Evolutionary conservation across 192 early-diverging fungal genomes (phyloP).

Genomic region (Dissophora ornata): DNA sequence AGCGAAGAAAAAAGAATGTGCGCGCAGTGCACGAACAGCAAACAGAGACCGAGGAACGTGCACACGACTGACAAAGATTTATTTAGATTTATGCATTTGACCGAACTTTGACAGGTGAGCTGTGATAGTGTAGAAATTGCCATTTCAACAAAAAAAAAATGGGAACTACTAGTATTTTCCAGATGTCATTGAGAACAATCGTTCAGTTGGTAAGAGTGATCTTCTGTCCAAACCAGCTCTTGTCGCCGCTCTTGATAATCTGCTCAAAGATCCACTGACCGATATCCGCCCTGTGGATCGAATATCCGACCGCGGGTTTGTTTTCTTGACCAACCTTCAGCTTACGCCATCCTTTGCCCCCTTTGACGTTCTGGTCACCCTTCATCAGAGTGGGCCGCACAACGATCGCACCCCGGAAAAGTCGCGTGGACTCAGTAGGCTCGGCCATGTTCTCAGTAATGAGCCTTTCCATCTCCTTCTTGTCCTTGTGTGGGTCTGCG

Average conservation of each 20-base stretch:
- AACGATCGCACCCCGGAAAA: constrained; percentile 25
- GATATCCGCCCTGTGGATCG: constrained; percentile 23
- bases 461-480: constrained; percentile 44
- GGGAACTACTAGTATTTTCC: no score
- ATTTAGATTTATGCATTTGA: no score
- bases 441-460: neutral
- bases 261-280: constrained; percentile 43
- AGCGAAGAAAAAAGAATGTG: no score
- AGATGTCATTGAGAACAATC: no score
- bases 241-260: constrained; percentile 10
- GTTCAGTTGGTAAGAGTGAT: constrained; percentile 23
- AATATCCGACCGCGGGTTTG: constrained; percentile 28
- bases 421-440: neutral
- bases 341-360: constrained; percentile 28
- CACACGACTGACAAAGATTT: no score
- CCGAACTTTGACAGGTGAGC: no score
- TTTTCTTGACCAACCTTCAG: constrained; percentile 28
- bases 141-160: no score
- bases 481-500: constrained; percentile 46
- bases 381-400: constrained; percentile 30
- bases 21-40: no score
- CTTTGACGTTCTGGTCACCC: constrained; percentile 30
- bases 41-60: no score
- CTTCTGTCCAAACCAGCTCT: constrained; percentile 11
- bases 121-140: no score